Base-by-base conservation (phyloP, 306 rosid species). In the Prunus davidiana region DNA sequence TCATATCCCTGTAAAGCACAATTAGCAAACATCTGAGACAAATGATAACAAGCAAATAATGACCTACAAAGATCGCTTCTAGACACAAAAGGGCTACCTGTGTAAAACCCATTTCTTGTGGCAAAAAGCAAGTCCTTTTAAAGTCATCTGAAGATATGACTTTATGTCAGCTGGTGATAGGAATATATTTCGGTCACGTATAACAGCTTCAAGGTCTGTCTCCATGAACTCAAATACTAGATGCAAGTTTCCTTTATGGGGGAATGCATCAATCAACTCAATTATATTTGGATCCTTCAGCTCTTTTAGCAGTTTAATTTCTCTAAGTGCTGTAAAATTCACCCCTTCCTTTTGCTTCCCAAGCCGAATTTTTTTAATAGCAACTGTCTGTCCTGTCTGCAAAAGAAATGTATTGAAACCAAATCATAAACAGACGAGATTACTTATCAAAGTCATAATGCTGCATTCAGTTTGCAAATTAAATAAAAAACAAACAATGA, bases 321-420 rank as follows among this genome's bases (percentile, higher is more conserved):
- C 97, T 75, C 98, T 80, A 58, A 93, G 98, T 1, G 98, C 98
- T 2, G 98, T 93, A 67, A 93, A 89, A 86, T 93, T 93, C 19
- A 91, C 91, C 64, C 99, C 99, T 85, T 95, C 99, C 86, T 92
- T 95, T 75, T 92, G 97, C 88, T 88, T 95, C 56, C 99, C 99
- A 72, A 95, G 89, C 67, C 99, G 89, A 86, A 95, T 95, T 82
- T 90, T 95, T 86, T 95, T 95, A 63, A 95, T 95, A 4, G 99
- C 99, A 82, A 95, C 97, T 2, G 85, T 86, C 87, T 90, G 93
- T 34, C 97, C 97, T 27, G 96, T 92, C 99, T 95, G 90, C 81
- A 88, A 65, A 88, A 78, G 13, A 64, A 72, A 71, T 41, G 50
- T 69, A 84, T 22, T 52, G 30, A 73, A 71, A 49, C 30, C 27